Base-by-base conservation (phyloP, 768 basidiomycete genomes). In the Tubosaeta sp. region DNA sequence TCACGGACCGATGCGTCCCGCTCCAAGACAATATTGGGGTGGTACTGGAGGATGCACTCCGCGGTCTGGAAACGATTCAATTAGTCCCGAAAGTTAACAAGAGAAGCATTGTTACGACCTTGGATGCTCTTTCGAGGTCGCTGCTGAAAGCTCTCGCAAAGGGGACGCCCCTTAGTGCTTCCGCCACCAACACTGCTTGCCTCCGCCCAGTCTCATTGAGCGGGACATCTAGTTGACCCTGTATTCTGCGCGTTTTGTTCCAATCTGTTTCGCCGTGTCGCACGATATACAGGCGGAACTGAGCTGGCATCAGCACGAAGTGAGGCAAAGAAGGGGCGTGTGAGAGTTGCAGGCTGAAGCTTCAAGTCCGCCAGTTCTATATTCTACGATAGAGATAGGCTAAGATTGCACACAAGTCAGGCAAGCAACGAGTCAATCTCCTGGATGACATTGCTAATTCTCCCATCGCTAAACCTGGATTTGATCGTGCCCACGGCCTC, bases 181-280 rank as follows among this genome's bases (percentile, higher is more conserved):
- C 68, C 2, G 79, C 86, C 2, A 83, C 77, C 49, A 75, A 67
- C 50, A 63, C 60, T 19, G 85, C 85, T 65, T 92, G 88, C 48
- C 71, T 70, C 43, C 75, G 49, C 13, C 90, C 90, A 4, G 65
- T 69, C 14, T 74, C 77, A 58, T 91, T 91, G 61, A 92, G 74
- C 37, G 66, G 56, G 7, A 83, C 84, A 68, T 92, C 85, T 50
- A 81, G 60, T 9, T 92, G 90, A 37, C 90, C 90, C 72, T 92
- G 89, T 42, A 88, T 77, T 51, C 86, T 80, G 25, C 74, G 72
- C 6, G 71, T 67, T 48, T 74, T 69, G 67, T 91, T 91, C 61
- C 78, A 83, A 38, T 82, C 76, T 25, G 89, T 91, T 72, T 91
- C 87, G 17, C 87, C 89, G 59, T 91, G 89, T 39, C 89, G 82